Evolutionary conservation across 495 filamentous ascomycete genomes (phyloP).

Genomic region (Chaetomidium leptoderma): DNA sequence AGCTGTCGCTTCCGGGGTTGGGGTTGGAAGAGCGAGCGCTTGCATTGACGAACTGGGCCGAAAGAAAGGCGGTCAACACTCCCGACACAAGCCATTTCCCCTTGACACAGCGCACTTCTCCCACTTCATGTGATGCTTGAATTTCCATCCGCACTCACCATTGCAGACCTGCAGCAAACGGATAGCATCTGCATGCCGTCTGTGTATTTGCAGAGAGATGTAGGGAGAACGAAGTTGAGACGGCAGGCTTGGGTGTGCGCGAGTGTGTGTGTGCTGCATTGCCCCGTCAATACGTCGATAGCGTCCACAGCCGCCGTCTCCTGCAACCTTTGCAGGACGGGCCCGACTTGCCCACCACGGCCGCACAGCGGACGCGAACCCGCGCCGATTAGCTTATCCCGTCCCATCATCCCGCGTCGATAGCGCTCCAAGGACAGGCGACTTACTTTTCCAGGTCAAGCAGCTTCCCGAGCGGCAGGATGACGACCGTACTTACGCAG

Average conservation of each 20-base stretch:
- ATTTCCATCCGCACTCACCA: slow-evolving; percentile 15
- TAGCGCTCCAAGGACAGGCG: not conserved
- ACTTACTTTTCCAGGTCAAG: slow-evolving; percentile 2
- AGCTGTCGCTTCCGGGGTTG: slow-evolving; percentile 17
- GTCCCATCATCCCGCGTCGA: too few species aligned
- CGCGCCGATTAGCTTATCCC: too few species aligned
- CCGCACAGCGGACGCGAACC: too few species aligned
- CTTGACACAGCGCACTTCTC: not conserved
- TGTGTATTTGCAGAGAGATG: not conserved
- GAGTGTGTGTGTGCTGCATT: slow-evolving; percentile 3
- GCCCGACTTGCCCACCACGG: too few species aligned
- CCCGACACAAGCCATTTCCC: not conserved
- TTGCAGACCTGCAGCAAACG: slow-evolving; percentile 21
- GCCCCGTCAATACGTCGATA: slow-evolving; percentile 1
- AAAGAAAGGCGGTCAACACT: slow-evolving; percentile 34
- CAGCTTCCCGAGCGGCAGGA: slow-evolving; percentile 17
- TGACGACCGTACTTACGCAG: slow-evolving; percentile 6
- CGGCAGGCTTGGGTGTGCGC: not conserved
- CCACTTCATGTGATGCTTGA: not conserved
- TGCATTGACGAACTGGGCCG: not conserved
- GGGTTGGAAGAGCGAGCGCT: slow-evolving; percentile 14
- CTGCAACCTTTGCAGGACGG: too few species aligned
- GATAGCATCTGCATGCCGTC: slow-evolving; percentile 17
- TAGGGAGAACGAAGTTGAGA: not conserved
- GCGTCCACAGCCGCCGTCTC: not conserved